Base-by-base conservation (phyloP, 306 rosid species). In the Pachyrhizus erosus region DNA sequence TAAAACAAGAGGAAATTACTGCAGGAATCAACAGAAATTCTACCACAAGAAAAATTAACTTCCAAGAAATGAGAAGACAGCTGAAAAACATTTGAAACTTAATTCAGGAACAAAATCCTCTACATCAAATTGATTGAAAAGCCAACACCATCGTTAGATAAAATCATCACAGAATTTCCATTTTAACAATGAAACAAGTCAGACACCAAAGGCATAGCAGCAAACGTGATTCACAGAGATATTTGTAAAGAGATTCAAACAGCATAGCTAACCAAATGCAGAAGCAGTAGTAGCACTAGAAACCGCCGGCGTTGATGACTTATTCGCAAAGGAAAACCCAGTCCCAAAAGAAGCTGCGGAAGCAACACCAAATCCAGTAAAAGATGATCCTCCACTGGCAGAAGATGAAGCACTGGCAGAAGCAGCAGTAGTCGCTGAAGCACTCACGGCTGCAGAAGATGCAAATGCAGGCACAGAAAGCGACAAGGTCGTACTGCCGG, bases 261-360 rank as follows among this genome's bases (percentile, higher is more conserved):
- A 3, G 71, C 10, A 29, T 43, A 58, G 34, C 89, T 86, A 70
- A 94, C 98, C 89, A 76, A 87, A 89, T 75, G 87, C 29, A 58
- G 89, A 87, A 20, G 82, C 29, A 48, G 82, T 73, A 43, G 37
- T 73, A 43, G 37, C 46, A 77, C 83, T 74, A 2, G 92, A 75
- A 64, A 83, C 89, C 0, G 90, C 90, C 14, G 87, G 89, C 0
- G 89, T 64, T 18, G 94, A 87, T 9, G 85, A 33, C 82, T 87
- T 88, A 55, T 82, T 84, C 3, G 91, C 77, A 74, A 87, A 81
- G 2, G 90, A 76, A 70, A 89, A 85, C 23, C 86, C 87, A 3
- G 91, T 18, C 52, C 88, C 92, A n/a, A 92, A 73, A 48, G 97
- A 80, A 55, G 93, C 84, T 70, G 89, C n/a, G 33, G 88, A 62